These are phyloP conservation scores for Stentor roeselii DNA, from an alignment of 73 alveolate species.

Conservation along the genomic window DNA sequence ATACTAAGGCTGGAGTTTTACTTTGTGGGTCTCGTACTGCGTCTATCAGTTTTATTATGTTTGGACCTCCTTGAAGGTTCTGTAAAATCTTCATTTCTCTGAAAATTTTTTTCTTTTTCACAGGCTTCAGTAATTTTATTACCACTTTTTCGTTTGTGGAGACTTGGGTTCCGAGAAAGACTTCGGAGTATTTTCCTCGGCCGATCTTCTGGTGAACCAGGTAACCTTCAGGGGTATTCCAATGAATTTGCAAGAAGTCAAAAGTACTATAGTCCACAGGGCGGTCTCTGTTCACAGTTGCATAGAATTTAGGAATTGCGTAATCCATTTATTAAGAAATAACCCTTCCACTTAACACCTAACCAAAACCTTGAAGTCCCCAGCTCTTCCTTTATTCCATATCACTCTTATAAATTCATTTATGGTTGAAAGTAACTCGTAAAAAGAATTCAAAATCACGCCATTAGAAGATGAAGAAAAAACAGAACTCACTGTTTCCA, in stretches of 20 bases:
- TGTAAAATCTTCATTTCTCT: slow-evolving; percentile 90
- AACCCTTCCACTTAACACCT: too few species aligned
- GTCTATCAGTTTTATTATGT: slow-evolving; percentile 87
- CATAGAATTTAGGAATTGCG: too few species aligned
- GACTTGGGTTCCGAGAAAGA: slow-evolving; percentile 87
- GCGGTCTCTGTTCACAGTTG: too few species aligned
- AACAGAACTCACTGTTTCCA: neutral
- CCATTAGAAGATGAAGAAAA: neutral
- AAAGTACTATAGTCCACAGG: too few species aligned
- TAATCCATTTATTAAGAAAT: too few species aligned
- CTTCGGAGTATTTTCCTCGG: slow-evolving; percentile 96
- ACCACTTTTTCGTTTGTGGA: slow-evolving; percentile 71
- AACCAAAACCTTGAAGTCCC: too few species aligned
- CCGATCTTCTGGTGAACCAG: slow-evolving; percentile 91
- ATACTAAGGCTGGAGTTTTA: slow-evolving; percentile 75
- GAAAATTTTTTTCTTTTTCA: slow-evolving; percentile 87
- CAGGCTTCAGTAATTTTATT: slow-evolving; percentile 93
- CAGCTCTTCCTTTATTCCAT: too few species aligned
- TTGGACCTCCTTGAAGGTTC: slow-evolving; percentile 90
- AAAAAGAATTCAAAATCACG: neutral
- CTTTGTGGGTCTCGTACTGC: slow-evolving; percentile 93
- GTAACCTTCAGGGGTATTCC: too few species aligned
- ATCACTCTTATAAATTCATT: too few species aligned
- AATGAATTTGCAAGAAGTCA: too few species aligned
- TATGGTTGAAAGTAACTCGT: neutral